A percentile compares a stretch with the other conserved stretches of the same genome.
phyloP scores from a whole-genome alignment of 1,284 basidiomycete genomes.

The Ganoderma lucidum region DNA sequence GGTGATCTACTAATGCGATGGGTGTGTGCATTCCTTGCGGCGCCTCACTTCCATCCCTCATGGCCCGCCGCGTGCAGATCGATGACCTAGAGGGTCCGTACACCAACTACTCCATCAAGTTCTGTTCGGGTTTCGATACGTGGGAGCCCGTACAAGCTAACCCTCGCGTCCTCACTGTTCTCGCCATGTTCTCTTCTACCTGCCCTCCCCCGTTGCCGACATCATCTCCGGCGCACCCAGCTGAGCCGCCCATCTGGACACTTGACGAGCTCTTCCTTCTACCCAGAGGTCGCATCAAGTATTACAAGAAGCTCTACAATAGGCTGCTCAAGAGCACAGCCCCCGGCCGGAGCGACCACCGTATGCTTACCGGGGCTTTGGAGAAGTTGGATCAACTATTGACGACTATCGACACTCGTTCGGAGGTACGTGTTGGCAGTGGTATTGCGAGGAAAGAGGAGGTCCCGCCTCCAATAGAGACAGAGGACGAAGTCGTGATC shows the following conservation, averaged over 20 bases:
- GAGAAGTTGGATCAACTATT: conserved; percentile 84
- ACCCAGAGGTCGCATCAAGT: conserved; percentile 85
- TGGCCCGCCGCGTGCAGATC: conserved; percentile 60
- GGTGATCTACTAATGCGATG: conserved; percentile 98
- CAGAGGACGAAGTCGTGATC: conserved; percentile 62
- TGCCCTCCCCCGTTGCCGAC: conserved; percentile 64
- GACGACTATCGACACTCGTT: conserved; percentile 69
- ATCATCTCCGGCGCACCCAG: conserved; percentile 45
- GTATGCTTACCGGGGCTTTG: conserved; percentile 81
- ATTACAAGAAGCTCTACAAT: conserved; percentile 93
- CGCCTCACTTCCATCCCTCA: not conserved
- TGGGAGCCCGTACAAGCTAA: conserved; percentile 87
- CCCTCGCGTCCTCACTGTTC: conserved; percentile 70
- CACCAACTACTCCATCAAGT: conserved; percentile 81
- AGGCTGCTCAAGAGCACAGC: conserved; percentile 89
- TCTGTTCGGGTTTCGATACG: conserved; percentile 80
- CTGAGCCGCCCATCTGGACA: conserved; percentile 72
- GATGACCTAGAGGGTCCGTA: conserved; percentile 92
- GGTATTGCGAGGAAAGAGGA: conserved; percentile 34
- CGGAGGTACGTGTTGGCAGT: conserved; percentile 51
- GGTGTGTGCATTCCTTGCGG: conserved; percentile 61
- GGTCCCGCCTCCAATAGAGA: conserved; percentile 40
- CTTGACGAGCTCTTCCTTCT: conserved; percentile 89
- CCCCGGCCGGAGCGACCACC: conserved; percentile 89
- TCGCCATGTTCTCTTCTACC: conserved; percentile 73